Base-by-base conservation (phyloP, 192 early-diverging fungal genomes). In the Martensiomyces pterosporus region DNA sequence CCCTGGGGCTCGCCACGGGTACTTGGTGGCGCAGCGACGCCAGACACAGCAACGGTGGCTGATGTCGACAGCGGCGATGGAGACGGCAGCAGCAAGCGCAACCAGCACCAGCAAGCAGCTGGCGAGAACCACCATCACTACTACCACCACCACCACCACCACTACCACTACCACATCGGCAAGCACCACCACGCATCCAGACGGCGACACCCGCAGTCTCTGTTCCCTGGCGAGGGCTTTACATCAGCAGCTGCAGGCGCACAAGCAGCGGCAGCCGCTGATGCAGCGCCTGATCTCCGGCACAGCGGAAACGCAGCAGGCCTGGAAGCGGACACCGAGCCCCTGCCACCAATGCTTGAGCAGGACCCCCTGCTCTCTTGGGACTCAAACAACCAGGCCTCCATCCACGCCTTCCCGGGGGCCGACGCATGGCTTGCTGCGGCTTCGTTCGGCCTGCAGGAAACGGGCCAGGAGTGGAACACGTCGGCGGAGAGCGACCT, bases 141-240 rank as follows among this genome's bases (percentile, higher is more conserved):
- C n/a, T 40, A 36, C 47, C 41, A 57, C 56, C 39, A 55, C 15
- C 47, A 58, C 41, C 51, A 73, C 42, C 57, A 61, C 24, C 45
- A 61, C 54, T 62, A 71, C 22, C 47, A 64, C 32, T 50, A 64
- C 61, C 38, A 64, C 46, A 42, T 53, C 37, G 18, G 43, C 24
- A 35, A 51, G 24, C 62, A 49, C 47, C 26, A 45, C 45, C 29
- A 60, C 21, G 40, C 47, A 24, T 43, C 38, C 1, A 51, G 60
- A 22, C 49, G 52, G 19, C 60, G 44, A 19, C 37, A 53, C 17
- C 50, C 39, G 42, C 53, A 42, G 15, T 21, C 46, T 9, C 18
- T 21, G 7, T 24, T 34, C 8, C 36, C 29, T 32, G 9, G 13
- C 19, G n/a, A 4, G 16, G 25, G 3, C 9, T 24, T 13, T n/a